phyloP scores from a whole-genome alignment of 176 grass and related monocot genomes.

The Aegilops bicornis region DNA sequence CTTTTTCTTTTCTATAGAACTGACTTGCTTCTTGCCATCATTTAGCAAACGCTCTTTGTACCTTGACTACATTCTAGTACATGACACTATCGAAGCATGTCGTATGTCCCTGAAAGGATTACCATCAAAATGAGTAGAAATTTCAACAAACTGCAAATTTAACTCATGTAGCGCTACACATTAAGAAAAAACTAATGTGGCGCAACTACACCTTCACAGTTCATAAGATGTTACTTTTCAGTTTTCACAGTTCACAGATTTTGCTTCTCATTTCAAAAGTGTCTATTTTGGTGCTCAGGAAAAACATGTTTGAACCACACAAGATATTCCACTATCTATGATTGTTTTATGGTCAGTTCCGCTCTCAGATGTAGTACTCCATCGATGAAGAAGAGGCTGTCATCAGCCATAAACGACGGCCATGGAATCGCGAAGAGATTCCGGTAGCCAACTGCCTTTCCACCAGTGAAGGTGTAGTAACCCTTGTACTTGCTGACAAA shows the following conservation, averaged over 20 bases:
- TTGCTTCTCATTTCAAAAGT: constrained; percentile 16
- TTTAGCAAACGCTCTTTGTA: too few relatives aligned
- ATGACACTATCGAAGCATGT: too few relatives aligned
- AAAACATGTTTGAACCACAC: constrained; percentile 24
- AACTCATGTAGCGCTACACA: too few relatives aligned
- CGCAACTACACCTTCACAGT: too few relatives aligned
- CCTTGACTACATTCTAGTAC: too few relatives aligned
- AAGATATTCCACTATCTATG: constrained; percentile 37
- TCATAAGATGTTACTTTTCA: neutral
- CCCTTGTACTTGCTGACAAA: constrained; percentile 97
- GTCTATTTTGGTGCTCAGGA: constrained; percentile 23
- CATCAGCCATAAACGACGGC: constrained; percentile 87
- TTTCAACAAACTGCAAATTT: too few relatives aligned
- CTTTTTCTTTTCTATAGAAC: too few relatives aligned
- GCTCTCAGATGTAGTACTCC: constrained; percentile 87
- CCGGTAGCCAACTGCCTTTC: constrained; percentile 88
- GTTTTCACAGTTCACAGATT: neutral
- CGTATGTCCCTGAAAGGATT: too few relatives aligned
- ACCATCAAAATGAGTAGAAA: too few relatives aligned
- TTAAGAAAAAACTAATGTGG: too few relatives aligned
- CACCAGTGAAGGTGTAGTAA: constrained; percentile 89
- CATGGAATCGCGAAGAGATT: constrained; percentile 93
- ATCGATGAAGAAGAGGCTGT: constrained; percentile 90
- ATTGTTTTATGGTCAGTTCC: constrained; percentile 82
- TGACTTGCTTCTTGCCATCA: too few relatives aligned